Conservation (phyloP, 2,329 filamentous ascomycete species). For the Bipolaris sorokiniana region DNA sequence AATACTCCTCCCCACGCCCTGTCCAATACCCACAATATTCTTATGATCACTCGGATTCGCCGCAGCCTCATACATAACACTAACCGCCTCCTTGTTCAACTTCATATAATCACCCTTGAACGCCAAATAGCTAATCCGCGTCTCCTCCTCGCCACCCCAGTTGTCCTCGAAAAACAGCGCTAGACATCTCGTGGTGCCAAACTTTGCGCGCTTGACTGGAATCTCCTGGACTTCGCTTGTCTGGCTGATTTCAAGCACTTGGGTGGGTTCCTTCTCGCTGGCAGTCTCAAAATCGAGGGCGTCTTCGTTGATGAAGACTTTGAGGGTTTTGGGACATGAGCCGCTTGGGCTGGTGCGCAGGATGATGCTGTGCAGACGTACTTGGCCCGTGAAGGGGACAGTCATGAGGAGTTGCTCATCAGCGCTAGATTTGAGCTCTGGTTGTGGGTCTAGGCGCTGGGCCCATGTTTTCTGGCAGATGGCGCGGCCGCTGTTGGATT, state of each 20-base stretch:
- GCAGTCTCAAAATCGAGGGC: constrained; percentile 79
- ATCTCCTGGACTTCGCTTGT: constrained; percentile 86
- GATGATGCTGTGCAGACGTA: constrained; percentile 89
- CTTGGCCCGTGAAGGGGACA: constrained; percentile 90
- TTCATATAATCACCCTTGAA: constrained; percentile 96
- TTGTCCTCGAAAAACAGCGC: constrained; percentile 92
- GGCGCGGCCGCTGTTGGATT: constrained; percentile 69
- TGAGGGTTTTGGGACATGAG: constrained; percentile 79
- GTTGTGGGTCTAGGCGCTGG: constrained; percentile 72
- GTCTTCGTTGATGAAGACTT: constrained; percentile 87
- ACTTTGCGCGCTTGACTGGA: constrained; percentile 83
- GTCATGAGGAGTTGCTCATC: constrained; percentile 95
- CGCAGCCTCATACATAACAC: constrained; percentile 91
- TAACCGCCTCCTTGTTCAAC: constrained; percentile 79
- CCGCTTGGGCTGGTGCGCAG: constrained; percentile 76
- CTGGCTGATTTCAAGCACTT: constrained; percentile 77
- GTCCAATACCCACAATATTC: constrained; percentile 49
- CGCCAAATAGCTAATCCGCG: constrained; percentile 79
- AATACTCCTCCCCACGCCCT: constrained; percentile 46
- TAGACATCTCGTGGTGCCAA: constrained; percentile 82
- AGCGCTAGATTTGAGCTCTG: constrained; percentile 82
- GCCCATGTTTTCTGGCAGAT: constrained; percentile 92
- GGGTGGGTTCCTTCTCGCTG: constrained; percentile 71
- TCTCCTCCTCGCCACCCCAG: constrained; percentile 83
- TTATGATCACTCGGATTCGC: constrained; percentile 89